phyloP scores from a whole-genome alignment of 306 rosid genomes.

The Lotus japonicus region DNA sequence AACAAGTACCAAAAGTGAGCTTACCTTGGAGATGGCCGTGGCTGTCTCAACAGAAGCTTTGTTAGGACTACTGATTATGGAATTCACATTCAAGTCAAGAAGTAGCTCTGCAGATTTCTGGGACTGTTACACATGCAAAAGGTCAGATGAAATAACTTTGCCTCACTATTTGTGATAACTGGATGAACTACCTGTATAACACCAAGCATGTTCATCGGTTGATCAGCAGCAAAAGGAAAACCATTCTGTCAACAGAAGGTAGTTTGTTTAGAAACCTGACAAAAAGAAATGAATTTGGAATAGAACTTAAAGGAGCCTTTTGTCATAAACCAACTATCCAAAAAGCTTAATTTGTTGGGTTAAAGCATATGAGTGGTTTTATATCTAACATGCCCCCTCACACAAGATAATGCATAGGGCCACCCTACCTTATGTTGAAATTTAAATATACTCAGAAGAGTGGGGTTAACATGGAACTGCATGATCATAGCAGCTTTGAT shows the following conservation, averaged over 20 bases:
- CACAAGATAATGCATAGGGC: too few relatives aligned
- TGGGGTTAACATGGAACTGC: background rate
- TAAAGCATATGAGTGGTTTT: background rate
- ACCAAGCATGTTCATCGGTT: conserved; percentile 77
- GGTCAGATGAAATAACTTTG: conserved; percentile 30
- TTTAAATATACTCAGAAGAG: too few relatives aligned
- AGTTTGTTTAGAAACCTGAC: conserved; percentile 24
- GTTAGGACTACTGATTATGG: conserved; percentile 65
- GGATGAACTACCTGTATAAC: conserved; percentile 64
- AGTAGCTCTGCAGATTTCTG: conserved; percentile 91
- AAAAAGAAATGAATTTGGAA: background rate
- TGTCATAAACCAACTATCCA: background rate
- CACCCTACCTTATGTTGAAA: too few relatives aligned
- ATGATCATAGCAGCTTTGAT: background rate
- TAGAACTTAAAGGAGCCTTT: conserved; percentile 4
- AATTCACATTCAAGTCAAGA: conserved; percentile 67
- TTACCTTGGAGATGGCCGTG: conserved; percentile 60
- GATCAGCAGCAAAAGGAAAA: conserved; percentile 43
- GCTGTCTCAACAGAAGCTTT: conserved; percentile 76
- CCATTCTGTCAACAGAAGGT: conserved; percentile 42
- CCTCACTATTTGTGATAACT: background rate
- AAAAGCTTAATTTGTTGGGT: background rate
- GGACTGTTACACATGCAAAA: conserved; percentile 55
- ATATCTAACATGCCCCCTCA: background rate
- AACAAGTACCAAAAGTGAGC: conserved; percentile 22